A percentile compares a stretch with the other conserved stretches of the same genome.
These are phyloP conservation scores for Dendrostoma leiphaemia DNA, from an alignment of 2,329 filamentous ascomycete genomes.

Conservation along the genomic window DNA sequence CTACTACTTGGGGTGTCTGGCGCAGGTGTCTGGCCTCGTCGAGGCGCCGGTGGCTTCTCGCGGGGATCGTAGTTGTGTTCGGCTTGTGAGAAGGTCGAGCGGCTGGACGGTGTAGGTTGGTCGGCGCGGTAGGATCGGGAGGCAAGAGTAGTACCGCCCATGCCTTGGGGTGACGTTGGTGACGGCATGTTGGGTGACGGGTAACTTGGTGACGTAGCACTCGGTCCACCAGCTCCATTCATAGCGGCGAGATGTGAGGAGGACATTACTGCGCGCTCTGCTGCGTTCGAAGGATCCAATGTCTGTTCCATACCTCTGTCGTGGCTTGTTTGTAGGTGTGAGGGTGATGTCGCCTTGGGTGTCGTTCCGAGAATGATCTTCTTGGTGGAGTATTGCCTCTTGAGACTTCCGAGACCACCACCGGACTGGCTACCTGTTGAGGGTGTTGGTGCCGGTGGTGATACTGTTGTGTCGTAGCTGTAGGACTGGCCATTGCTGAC, in stretches of 20 bases:
- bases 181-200: slow-evolving; percentile 67
- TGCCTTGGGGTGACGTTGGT: slow-evolving; percentile 63
- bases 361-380: slow-evolving; percentile 69
- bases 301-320: slow-evolving; percentile 64
- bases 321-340: slow-evolving; percentile 66
- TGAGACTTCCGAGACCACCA: slow-evolving; percentile 63
- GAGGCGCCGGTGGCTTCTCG: slow-evolving; percentile 43
- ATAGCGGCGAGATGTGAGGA: slow-evolving; percentile 70
- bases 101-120: slow-evolving; percentile 51
- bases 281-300: slow-evolving; percentile 67
- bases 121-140: slow-evolving; percentile 61
- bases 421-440: slow-evolving; percentile 48
- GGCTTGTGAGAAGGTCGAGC: slow-evolving; percentile 53
- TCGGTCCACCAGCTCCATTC: slow-evolving; percentile 58
- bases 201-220: slow-evolving; percentile 52
- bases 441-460: slow-evolving; percentile 57
- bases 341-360: slow-evolving; percentile 75
- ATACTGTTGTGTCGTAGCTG: slow-evolving; percentile 52
- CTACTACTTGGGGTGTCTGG: slow-evolving; percentile 56
- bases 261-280: slow-evolving; percentile 63
- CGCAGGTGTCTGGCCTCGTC: slow-evolving; percentile 60
- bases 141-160: slow-evolving; percentile 51
- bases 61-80: slow-evolving; percentile 41
- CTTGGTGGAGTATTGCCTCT: slow-evolving; percentile 73
- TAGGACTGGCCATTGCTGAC: slow-evolving; percentile 41